Base-by-base conservation (phyloP, 345 rosid genomes). In the Murraya koenigii region DNA sequence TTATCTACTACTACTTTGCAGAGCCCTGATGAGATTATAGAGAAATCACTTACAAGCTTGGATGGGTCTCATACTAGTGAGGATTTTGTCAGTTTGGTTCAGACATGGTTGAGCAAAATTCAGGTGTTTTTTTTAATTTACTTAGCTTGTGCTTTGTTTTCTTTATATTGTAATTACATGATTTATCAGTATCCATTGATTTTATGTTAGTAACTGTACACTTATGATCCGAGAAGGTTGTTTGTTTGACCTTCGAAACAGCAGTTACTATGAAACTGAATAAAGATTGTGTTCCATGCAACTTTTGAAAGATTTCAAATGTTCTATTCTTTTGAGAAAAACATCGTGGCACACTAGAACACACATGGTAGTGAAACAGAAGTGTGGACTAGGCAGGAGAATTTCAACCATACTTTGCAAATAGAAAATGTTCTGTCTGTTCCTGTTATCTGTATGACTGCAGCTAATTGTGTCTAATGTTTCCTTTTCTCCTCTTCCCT, bases 21-120 rank as follows among this genome's bases (percentile, higher is more conserved):
- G 98, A 85, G 92, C 82, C 89, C 86, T 72, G 97, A 94, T 86
- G 99, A 96, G 85, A 94, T 96, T 78, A 71, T 84, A 26, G 92
- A 89, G 64, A 96, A 86, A 79, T 84, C 83, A 13, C 88, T 94
- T 60, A 72, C 23, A 56, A 90, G 94, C 75, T 81, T 66, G 76
- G 92, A 94, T 89, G 95, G 95, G 44, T 85, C 91, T 66, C 76
- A 69, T 77, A 86, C 80, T 65, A 92, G 97, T 80, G 94, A 92
- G 86, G 98, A 96, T 85, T 94, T 96, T 80, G 95, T 94, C 71
- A 69, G 80, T 80, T 86, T 90, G 74, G 99, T 86, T 60, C 97
- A 91, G 85, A 78, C 86, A 64, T 92, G 98, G 94, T 70, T 92
- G 79, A 84, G 77, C 76, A 96, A 91, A 85, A 88, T 94, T 76